phyloP scores from a whole-genome alignment of 192 early-diverging fungal species.

The Coemansia sp. region DNA sequence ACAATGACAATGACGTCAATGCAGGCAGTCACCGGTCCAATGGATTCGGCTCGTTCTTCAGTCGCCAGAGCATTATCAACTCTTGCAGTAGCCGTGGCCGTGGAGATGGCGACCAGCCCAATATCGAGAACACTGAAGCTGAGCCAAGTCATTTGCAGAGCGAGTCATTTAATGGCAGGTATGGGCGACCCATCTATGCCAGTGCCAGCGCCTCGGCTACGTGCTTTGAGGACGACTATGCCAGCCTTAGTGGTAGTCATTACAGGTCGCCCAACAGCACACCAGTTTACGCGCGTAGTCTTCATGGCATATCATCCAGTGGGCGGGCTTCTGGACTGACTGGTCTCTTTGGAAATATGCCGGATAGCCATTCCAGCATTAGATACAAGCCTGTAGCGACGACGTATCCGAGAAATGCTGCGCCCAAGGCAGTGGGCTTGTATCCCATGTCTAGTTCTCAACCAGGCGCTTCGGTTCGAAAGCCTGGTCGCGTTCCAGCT shows the following conservation, averaged over 20 bases:
- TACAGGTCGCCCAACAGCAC: slow-evolving; percentile 28
- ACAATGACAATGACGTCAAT: slow-evolving; percentile 6
- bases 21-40: slow-evolving; percentile 1
- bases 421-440: neutral
- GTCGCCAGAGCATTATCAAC: slow-evolving; percentile 2
- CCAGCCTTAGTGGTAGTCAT: neutral
- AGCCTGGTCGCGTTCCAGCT: slow-evolving; percentile 41
- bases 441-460: neutral
- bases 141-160: neutral
- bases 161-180: neutral
- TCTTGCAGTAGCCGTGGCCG: slow-evolving; percentile 1
- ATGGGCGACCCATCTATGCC: neutral
- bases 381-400: slow-evolving; percentile 11
- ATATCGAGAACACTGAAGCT: neutral
- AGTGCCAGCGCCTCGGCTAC: neutral
- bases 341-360: neutral
- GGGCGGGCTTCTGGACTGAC: neutral
- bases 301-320: neutral
- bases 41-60: slow-evolving; percentile 1
- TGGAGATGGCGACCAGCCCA: neutral
- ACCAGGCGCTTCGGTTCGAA: slow-evolving; percentile 1
- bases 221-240: slow-evolving; percentile 5
- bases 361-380: slow-evolving; percentile 17
- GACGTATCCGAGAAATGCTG: neutral
- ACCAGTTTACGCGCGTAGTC: slow-evolving; percentile 16